Evolutionary conservation across 2,329 filamentous ascomycete genomes (phyloP), one percentile per base, ranked within the genome.

Genomic region (Ophiostoma ulmi): DNA sequence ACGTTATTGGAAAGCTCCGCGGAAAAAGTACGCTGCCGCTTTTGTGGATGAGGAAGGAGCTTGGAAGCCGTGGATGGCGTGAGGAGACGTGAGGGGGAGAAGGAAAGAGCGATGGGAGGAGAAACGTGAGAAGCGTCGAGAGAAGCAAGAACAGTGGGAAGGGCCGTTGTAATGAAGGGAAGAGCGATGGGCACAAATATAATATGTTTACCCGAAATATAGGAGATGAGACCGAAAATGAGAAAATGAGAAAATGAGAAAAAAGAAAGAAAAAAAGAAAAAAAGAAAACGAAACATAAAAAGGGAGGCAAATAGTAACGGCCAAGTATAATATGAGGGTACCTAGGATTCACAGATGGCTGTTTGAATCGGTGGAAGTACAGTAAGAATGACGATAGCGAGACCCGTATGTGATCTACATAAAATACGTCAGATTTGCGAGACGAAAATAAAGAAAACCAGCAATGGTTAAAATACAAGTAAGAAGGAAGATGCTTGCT

Each of bases 51-150:
- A 20, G 58, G 58, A 31, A 36, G 61, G 35, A 1, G 63, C 35
- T 36, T 65, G 35, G 36, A 39, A 22, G 63, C 63, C 36, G 63
- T 26, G 36, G 63, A 63, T 39, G 36, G 41, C 20, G 35, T 39
- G 63, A 39, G 63, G 63, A 39, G 63, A 7, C 36, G 61, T 39
- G 61, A 65, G 61, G 61, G 17, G 61, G 35, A 39, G 63, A 65
- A 39, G 63, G 63, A 39, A 65, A 65, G 63, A 65, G 31, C 65
- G 55, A 68, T 39, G 55, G 17, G 20, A 67, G 58, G 35, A 70
- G 26, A 17, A 58, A 35, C 26, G 20, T n/a, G 44, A 58, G 36
- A 66, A 41, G 22, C 14, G 26, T 66, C 31, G n/a, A 36, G 22
- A 58, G 31, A n/a, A 39, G 61, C 14, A 26, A n/a, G 67, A 64